These are phyloP conservation scores for Orbilia ellipsospora DNA, from an alignment of 2,329 filamentous ascomycete species.

Conservation along the genomic window DNA sequence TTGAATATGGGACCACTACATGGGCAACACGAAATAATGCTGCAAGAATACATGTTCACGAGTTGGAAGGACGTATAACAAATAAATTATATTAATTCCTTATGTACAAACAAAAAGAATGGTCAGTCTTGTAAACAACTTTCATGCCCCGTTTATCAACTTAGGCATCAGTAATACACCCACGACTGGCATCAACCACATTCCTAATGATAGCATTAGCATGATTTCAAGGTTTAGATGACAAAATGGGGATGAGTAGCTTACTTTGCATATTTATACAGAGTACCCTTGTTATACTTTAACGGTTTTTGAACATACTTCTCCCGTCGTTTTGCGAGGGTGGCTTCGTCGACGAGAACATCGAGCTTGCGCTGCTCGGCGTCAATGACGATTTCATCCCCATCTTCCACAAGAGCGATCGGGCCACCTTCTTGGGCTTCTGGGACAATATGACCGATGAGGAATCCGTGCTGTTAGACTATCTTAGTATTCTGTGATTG, in stretches of 20 bases:
- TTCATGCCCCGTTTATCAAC: not conserved
- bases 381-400: constrained; percentile 72
- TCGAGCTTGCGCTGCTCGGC: constrained; percentile 69
- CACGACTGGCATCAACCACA: constrained; percentile 70
- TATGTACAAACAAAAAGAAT: not conserved
- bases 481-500: not conserved
- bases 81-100: not conserved
- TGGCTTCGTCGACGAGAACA: constrained; percentile 66
- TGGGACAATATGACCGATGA: constrained; percentile 73
- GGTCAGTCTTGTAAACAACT: too few species aligned
- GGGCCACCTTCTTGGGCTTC: constrained; percentile 72
- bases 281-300: constrained; percentile 70
- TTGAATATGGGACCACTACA: constrained; percentile 1
- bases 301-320: constrained; percentile 68
- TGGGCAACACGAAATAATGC: not conserved
- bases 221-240: not conserved
- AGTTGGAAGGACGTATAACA: not conserved
- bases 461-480: constrained; percentile 67
- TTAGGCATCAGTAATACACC: constrained; percentile 69
- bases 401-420: constrained; percentile 70
- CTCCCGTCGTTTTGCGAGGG: constrained; percentile 66
- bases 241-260: constrained; percentile 19
- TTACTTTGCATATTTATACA: constrained; percentile 70
- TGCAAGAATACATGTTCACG: not conserved
- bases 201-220: constrained; percentile 58